Evolutionary conservation across 805 yeast species (phyloP), one percentile per base, ranked within the genome.

Genomic region (Metschnikowia lachancei): DNA sequence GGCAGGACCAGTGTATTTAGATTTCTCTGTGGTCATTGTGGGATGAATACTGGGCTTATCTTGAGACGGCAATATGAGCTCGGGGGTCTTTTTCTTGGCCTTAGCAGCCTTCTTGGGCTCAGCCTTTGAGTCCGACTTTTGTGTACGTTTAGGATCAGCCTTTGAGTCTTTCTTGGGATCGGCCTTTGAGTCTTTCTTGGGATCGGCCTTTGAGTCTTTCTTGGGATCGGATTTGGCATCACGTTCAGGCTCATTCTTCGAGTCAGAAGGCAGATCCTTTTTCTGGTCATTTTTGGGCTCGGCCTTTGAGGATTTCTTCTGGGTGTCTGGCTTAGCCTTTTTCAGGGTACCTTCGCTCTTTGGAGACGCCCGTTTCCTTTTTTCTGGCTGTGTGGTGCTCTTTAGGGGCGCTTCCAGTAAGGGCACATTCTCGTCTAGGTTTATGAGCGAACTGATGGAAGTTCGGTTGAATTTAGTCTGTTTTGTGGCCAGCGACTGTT

Each of bases 381-480:
- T 42, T 30, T 42, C 44, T 24, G 43, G 26, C 19, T 24, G 41
- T n/a, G 35, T 29, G 7, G 10, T 18, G 29, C n/a, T n/a, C 36
- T 43, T 49, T n/a, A 39, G 18, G 6, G 43, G 41, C 7, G 48
- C 26, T 29, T 46, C 47, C 36, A 47, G 36, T 17, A 32, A 16
- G 17, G 38, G 44, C 33, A 6, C 47, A 18, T 33, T 52, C 41
- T 34, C 56, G 50, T 71, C 76, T 11, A 57, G 46, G 53, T 72
- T 72, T 45, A 72, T 70, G 35, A 72, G 65, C 12, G 74, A 66
- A 43, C 63, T 67, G 22, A 72, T 72, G 6, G 74, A 67, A 0
- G 76, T 62, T 41, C 62, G 67, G 55, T 63, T 66, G 33, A 39
- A 37, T 19, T 39, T 41, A 11, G 51, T 36, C 24, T 45, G 35